These are phyloP conservation scores for Cutaneotrichosporon arboriforme DNA, from an alignment of 1,284 basidiomycete genomes.

Conservation along the genomic window DNA sequence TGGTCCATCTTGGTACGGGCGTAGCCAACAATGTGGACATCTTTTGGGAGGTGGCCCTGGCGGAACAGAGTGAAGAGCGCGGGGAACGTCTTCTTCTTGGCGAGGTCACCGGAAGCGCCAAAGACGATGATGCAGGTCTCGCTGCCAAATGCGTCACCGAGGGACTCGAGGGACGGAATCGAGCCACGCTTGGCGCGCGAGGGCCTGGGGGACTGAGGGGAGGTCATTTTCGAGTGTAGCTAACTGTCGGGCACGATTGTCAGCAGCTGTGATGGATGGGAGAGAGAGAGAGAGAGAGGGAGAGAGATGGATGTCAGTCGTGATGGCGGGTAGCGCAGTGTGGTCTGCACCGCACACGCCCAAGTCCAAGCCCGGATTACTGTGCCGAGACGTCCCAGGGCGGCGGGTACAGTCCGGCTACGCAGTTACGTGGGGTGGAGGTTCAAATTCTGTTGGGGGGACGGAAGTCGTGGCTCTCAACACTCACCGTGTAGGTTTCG, in stretches of 20 bases:
- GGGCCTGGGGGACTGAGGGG: background rate
- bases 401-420: no score
- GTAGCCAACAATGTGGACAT: constrained; percentile 85
- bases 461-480: no score
- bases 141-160: constrained; percentile 66
- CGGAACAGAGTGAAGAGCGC: constrained; percentile 84
- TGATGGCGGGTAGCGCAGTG: no score
- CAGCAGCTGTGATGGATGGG: background rate
- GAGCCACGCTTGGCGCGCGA: constrained; percentile 31
- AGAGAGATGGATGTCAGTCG: no score
- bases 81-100: constrained; percentile 99
- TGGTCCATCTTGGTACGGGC: constrained; percentile 73
- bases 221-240: background rate
- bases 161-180: constrained; percentile 78
- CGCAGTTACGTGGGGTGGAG: no score
- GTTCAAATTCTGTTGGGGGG: background rate
- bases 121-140: constrained; percentile 89
- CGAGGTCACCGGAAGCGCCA: constrained; percentile 94
- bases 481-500: no score
- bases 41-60: constrained; percentile 71
- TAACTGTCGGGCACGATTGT: background rate
- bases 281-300: background rate
- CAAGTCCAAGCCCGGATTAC: no score
- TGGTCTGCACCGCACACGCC: no score
- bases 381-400: no score